phyloP scores from a whole-genome alignment of 768 basidiomycete genomes.

The Lentinus tigrinus region DNA sequence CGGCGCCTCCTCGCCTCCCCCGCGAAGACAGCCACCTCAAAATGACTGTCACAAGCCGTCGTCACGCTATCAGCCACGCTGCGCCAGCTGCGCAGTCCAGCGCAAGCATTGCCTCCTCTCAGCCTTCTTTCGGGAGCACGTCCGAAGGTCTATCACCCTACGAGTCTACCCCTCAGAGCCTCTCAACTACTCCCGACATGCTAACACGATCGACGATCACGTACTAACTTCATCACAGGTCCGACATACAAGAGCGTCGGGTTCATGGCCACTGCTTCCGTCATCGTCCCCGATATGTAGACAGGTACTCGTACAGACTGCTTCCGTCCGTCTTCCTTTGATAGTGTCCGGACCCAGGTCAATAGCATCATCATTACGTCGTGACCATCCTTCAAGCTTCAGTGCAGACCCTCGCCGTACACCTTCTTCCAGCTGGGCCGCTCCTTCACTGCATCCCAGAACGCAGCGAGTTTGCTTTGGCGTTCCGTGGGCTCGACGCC shows the following conservation, averaged over 20 bases:
- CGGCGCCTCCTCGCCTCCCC: neutral
- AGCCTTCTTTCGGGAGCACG: no score
- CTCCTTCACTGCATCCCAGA: conserved; percentile 69
- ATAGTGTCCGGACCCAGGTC: neutral
- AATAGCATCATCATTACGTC: neutral
- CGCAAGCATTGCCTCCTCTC: no score
- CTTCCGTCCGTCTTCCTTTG: neutral
- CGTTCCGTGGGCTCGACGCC: conserved; percentile 29
- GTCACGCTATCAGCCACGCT: neutral
- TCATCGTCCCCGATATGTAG: neutral
- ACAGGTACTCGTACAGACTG: neutral
- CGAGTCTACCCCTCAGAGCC: no score
- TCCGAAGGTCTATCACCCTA: no score
- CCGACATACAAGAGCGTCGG: no score
- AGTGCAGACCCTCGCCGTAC: conserved; percentile 50
- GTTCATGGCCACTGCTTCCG: no score
- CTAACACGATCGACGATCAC: no score
- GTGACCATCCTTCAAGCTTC: neutral
- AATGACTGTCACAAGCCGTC: neutral
- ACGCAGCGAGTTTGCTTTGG: conserved; percentile 57
- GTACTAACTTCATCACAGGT: no score
- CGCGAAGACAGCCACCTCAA: neutral
- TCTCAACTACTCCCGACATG: no score
- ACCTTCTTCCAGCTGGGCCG: conserved; percentile 74
- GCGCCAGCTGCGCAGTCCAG: no score